Percentiles rank a stretch among this genome's conserved stretches.
Conservation (phyloP, 768 basidiomycete species). For the Lactifluus volemus region DNA sequence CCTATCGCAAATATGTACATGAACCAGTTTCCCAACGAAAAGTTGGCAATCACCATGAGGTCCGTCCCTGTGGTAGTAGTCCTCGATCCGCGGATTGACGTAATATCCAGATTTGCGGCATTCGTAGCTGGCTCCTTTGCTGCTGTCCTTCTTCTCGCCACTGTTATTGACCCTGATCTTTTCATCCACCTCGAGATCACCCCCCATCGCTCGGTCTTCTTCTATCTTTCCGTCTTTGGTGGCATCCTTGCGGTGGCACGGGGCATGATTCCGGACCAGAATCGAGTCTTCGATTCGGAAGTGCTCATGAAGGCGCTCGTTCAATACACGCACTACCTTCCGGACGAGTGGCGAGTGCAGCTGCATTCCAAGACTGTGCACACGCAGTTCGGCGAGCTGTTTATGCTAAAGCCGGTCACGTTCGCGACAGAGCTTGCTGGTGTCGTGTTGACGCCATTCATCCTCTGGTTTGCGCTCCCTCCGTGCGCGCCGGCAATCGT, state of each 20-base stretch:
- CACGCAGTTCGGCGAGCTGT: constrained; percentile 83
- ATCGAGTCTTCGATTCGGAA: constrained; percentile 90
- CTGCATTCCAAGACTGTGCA: constrained; percentile 92
- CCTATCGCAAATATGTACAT: constrained; percentile 91
- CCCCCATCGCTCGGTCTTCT: constrained; percentile 83
- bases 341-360: constrained; percentile 81
- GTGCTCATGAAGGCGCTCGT: constrained; percentile 87
- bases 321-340: constrained; percentile 93
- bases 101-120: constrained; percentile 70
- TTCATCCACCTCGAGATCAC: constrained; percentile 94
- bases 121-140: constrained; percentile 96
- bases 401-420: constrained; percentile 84
- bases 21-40: constrained; percentile 95
- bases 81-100: not conserved
- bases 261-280: constrained; percentile 95
- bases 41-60: constrained; percentile 85
- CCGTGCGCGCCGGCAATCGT: constrained; percentile 83
- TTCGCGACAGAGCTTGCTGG: constrained; percentile 86
- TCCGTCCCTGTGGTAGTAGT: constrained; percentile 30
- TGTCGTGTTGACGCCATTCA: constrained; percentile 88
- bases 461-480: constrained; percentile 90
- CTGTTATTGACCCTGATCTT: constrained; percentile 88
- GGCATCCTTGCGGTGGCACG: constrained; percentile 81
- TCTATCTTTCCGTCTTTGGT: constrained; percentile 86
- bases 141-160: constrained; percentile 86